A percentile compares a stretch with the other conserved stretches of the same genome.
Evolutionary conservation across 768 basidiomycete species (phyloP).

Genomic region (Filobasidium floriforme): DNA sequence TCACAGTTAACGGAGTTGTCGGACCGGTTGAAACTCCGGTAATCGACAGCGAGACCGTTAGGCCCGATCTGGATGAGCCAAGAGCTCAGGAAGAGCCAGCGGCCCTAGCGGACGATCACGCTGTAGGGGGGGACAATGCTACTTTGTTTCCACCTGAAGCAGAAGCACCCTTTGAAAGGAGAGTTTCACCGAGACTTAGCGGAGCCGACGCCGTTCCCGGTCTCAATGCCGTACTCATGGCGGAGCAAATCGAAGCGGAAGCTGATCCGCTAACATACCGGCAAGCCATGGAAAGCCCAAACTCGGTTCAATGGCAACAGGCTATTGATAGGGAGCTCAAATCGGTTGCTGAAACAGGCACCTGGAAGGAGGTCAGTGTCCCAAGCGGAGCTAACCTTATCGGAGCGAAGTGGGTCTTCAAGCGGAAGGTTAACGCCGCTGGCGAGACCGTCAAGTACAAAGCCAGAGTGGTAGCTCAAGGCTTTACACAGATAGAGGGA

Average conservation of each 20-base stretch:
- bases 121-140: slow-evolving; percentile 6
- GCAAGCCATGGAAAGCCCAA: too few relatives aligned
- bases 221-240: too few relatives aligned
- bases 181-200: too few relatives aligned
- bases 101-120: slow-evolving; percentile 25
- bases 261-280: too few relatives aligned
- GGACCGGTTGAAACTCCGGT: background rate
- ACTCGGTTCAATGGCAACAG: slow-evolving; percentile 25
- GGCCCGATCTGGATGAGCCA: background rate
- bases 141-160: background rate
- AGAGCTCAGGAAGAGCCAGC: background rate
- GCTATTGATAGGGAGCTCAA: slow-evolving; percentile 35
- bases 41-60: background rate
- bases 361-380: slow-evolving; percentile 39
- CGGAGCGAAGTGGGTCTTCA: slow-evolving; percentile 49
- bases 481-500: background rate
- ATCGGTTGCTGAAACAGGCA: slow-evolving; percentile 35
- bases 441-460: slow-evolving; percentile 47
- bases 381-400: slow-evolving; percentile 43
- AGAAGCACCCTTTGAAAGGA: too few relatives aligned
- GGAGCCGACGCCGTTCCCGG: too few relatives aligned
- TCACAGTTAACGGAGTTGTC: background rate
- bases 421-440: slow-evolving; percentile 46
- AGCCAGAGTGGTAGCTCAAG: slow-evolving; percentile 31
- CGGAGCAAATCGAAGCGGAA: too few relatives aligned